phyloP scores from a whole-genome alignment of 129 eudicot genomes.

The Oenanthe sinensis region DNA sequence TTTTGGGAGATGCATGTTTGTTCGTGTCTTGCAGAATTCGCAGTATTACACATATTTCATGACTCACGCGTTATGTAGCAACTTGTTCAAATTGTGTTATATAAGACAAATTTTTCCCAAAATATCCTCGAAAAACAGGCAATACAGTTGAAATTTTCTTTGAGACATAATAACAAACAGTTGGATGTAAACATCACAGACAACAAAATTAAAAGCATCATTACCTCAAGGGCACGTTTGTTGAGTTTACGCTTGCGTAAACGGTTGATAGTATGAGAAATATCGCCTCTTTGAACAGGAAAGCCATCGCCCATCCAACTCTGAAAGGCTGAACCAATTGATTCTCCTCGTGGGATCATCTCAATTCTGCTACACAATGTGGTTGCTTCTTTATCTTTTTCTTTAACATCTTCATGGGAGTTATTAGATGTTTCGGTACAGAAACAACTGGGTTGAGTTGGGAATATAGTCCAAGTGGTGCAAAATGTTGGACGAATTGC shows the following conservation, averaged over 20 bases:
- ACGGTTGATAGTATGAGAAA: conserved; percentile 72
- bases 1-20: no score
- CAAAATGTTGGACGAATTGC: conserved; percentile 52
- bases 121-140: neutral
- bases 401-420: conserved; percentile 15
- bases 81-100: no score
- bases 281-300: conserved; percentile 67
- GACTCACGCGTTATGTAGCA: no score
- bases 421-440: conserved; percentile 26
- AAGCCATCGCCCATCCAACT: conserved; percentile 98
- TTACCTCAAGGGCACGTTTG: conserved; percentile 86
- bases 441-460: conserved; percentile 3
- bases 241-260: conserved; percentile 51
- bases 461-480: conserved; percentile 14
- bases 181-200: neutral
- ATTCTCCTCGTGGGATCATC: conserved; percentile 44
- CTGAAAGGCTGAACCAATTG: conserved; percentile 59
- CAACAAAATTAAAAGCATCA: neutral
- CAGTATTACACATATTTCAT: no score
- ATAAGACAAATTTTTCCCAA: neutral
- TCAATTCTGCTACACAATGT: conserved; percentile 70
- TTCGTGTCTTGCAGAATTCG: no score
- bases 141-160: neutral
- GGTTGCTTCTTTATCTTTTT: conserved; percentile 23
- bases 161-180: conserved; percentile 18